Evolutionary conservation across 129 eudicot genomes (phyloP), one percentile per base, ranked within the genome.

Genomic region (Kitagawia praeruptora): DNA sequence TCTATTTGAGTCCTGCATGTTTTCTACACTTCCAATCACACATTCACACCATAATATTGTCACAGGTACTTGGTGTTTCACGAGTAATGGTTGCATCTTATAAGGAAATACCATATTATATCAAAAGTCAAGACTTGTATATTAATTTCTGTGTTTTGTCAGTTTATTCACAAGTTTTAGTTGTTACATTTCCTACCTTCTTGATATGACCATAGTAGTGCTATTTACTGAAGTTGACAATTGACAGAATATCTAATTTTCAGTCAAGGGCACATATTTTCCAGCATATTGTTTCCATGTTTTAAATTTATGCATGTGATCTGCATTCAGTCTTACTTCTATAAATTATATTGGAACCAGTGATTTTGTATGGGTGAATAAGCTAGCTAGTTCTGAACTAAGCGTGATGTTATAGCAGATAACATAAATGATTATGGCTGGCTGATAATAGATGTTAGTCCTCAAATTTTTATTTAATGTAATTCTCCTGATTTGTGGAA

Each of bases 41-140:
- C n/a, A n/a, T n/a, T n/a, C n/a, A n/a, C 45, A 67, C 48, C 80
- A 80, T 16, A 69, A 71, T 73, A 25, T 80, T 75, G 80, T 77
- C 39, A 41, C 81, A 96, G 99, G 99, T 96, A 81, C 99, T 96
- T 86, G 99, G 98, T 21, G 98, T 92, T 86, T 96, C 99, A 28
- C 93, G 99, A 75, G 93, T 96, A 58, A 92, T 96, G 98, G 99
- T 96, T 80, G 98, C 99, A 53, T 53, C 63, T 18, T 53, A 45
- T 6, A 19, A 19, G 27, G 11, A 63, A 63, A 25, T 8, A 63
- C 12, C 2, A 23, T 63, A 63, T 38, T 63, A 63, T 63, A 4
- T 45, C 48, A 45, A 45, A 0, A 45, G 48, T 27, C 14, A n/a
- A 25, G 37, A n/a, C 70, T 63, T 25, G 31, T 63, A 27, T 10